Evolutionary conservation across 2,329 filamentous ascomycete genomes (phyloP), one percentile per base, ranked within the genome.

Genomic region (Xylaria digitata): DNA sequence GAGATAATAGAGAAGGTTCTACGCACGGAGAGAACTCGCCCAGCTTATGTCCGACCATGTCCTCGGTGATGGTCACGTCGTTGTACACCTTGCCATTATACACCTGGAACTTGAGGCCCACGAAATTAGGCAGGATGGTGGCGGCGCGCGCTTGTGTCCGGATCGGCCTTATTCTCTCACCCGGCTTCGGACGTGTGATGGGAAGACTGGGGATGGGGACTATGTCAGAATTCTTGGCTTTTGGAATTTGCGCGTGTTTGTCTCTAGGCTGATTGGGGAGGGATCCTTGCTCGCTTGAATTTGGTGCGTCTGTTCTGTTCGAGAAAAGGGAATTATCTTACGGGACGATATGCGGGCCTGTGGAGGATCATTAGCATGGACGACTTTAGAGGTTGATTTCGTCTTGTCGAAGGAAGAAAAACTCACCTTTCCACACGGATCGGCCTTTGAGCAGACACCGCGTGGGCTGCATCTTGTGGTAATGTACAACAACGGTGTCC

Each of bases 21-120:
- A 88, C 93, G 76, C 87, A 97, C 94, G 88, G 84, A 69, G 93
- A 90, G 79, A 97, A 97, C 82, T 97, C 94, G 74, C 94, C 94
- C 73, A 97, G 85, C 82, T 97, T 97, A 81, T 96, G 92, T 61
- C 94, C 94, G 56, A 97, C 94, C 94, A 97, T 97, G 76, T 97
- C 92, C 79, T 97, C 94, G 17, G 94, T 97, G 70, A 97, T 92
- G 71, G 85, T 86, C 61, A 97, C 86, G 73, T 96, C 92, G 74
- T 90, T 82, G 80, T 97, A 97, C 37, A 86, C 87, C 83, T 96
- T 97, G 75, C 94, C 94, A 79, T 97, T 97, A 83, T 97, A 91
- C 66, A 97, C 88, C 80, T 94, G 91, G 80, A 97, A 97, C 78
- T 89, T 90, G 75, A 97, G 83, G 15, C 94, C 94, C 61, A 97